Conservation (phyloP, 768 basidiomycete species). For the Pleurotus giganteus region DNA sequence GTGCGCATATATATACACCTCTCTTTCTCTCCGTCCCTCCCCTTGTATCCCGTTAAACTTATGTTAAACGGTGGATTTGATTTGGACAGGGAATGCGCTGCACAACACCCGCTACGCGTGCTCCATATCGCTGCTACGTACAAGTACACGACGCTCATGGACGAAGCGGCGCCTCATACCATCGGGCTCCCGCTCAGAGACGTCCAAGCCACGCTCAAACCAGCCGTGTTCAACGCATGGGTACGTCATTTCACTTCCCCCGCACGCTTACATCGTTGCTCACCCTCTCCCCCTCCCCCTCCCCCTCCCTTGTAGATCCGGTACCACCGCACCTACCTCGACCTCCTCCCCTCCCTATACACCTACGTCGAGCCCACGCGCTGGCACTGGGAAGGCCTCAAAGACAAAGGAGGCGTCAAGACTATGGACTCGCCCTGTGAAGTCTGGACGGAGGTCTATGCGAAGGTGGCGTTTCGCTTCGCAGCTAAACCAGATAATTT, state of each 20-base stretch:
- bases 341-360: background rate
- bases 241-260: no score
- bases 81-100: background rate
- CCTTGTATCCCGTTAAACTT: no score
- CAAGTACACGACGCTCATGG: conserved; percentile 5
- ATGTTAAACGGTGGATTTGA: no score
- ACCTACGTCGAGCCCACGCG: conserved; percentile 3
- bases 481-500: background rate
- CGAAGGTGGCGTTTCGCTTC: background rate
- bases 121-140: background rate
- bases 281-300: background rate
- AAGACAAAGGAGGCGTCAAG: conserved; percentile 7
- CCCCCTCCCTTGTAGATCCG: background rate
- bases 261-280: background rate
- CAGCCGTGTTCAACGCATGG: conserved; percentile 1
- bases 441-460: conserved; percentile 6
- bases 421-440: conserved; percentile 7
- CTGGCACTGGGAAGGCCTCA: conserved; percentile 7
- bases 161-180: conserved; percentile 5
- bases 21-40: background rate
- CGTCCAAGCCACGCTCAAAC: background rate
- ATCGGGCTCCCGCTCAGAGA: conserved; percentile 1
- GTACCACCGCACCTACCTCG: background rate
- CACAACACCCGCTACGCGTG: background rate
- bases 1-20: background rate